These are phyloP conservation scores for Mycena sanguinolenta DNA, from an alignment of 768 basidiomycete genomes.

Conservation along the genomic window DNA sequence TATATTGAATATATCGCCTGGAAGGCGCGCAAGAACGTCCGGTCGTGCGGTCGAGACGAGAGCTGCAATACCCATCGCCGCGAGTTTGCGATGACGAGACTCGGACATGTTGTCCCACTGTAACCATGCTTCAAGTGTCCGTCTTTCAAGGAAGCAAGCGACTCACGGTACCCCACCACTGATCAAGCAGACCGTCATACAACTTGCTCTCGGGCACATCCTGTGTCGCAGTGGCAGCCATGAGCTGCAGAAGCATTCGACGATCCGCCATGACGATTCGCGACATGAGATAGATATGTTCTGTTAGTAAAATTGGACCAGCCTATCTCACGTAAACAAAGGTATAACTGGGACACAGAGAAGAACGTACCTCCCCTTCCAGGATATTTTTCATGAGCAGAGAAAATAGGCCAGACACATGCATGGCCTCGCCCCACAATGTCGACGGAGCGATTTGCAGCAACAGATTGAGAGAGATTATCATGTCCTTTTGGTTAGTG, in stretches of 20 bases:
- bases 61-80: constrained; percentile 84
- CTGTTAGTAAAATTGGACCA: constrained; percentile 65
- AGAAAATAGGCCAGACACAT: constrained; percentile 80
- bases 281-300: constrained; percentile 81
- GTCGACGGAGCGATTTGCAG: constrained; percentile 73
- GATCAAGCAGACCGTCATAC: constrained; percentile 78
- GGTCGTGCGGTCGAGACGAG: constrained; percentile 81
- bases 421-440: constrained; percentile 81
- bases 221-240: constrained; percentile 69
- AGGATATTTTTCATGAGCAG: constrained; percentile 69
- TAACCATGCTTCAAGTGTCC: neutral
- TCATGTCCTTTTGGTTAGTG: constrained; percentile 72
- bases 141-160: neutral
- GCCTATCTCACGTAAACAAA: constrained; percentile 45
- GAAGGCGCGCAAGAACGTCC: constrained; percentile 79
- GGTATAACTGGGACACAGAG: neutral
- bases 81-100: constrained; percentile 84
- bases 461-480: constrained; percentile 70
- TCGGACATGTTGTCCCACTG: constrained; percentile 95
- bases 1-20: constrained; percentile 83
- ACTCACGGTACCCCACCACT: constrained; percentile 86
- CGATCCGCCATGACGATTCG: constrained; percentile 78
- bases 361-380: constrained; percentile 71
- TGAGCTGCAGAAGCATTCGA: constrained; percentile 77
- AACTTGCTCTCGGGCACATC: constrained; percentile 65